These are phyloP conservation scores for Lachancea sp. DNA, from an alignment of 805 yeast genomes.

Conservation along the genomic window DNA sequence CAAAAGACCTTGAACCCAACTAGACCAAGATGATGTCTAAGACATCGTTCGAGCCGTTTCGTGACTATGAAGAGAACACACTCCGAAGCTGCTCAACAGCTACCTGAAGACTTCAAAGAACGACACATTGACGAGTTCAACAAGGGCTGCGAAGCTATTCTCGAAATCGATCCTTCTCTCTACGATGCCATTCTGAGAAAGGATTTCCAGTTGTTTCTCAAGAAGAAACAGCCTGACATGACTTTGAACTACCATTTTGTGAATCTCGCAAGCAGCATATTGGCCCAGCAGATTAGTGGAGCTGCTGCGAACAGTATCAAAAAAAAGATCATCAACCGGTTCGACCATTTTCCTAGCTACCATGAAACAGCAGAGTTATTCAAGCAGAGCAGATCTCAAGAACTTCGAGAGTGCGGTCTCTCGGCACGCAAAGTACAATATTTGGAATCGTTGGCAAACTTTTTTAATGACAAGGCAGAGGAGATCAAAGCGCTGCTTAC, in stretches of 20 bases:
- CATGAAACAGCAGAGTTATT: conserved; percentile 35
- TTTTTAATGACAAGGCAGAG: conserved; percentile 38
- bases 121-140: conserved; percentile 32
- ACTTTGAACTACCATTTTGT: conserved; percentile 34
- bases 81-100: not conserved
- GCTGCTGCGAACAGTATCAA: conserved; percentile 69
- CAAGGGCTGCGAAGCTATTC: conserved; percentile 31
- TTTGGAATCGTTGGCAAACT: conserved; percentile 46
- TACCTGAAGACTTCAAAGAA: conserved; percentile 23
- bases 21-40: no score
- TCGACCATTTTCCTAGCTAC: conserved; percentile 48
- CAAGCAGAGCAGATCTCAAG: conserved; percentile 28
- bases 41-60: not conserved
- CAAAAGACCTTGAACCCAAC: not conserved
- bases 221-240: conserved; percentile 9
- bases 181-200: conserved; percentile 20
- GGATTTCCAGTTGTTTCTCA: conserved; percentile 29
- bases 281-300: conserved; percentile 75
- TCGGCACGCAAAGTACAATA: conserved; percentile 64
- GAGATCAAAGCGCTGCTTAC: conserved; percentile 36
- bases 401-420: conserved; percentile 60
- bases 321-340: conserved; percentile 37
- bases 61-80: conserved; percentile 8
- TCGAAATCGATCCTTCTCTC: conserved; percentile 36
- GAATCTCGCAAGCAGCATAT: conserved; percentile 43